These are phyloP conservation scores for Rhynchosporium graminicola DNA, from an alignment of 2,329 filamentous ascomycete species.

Conservation along the genomic window DNA sequence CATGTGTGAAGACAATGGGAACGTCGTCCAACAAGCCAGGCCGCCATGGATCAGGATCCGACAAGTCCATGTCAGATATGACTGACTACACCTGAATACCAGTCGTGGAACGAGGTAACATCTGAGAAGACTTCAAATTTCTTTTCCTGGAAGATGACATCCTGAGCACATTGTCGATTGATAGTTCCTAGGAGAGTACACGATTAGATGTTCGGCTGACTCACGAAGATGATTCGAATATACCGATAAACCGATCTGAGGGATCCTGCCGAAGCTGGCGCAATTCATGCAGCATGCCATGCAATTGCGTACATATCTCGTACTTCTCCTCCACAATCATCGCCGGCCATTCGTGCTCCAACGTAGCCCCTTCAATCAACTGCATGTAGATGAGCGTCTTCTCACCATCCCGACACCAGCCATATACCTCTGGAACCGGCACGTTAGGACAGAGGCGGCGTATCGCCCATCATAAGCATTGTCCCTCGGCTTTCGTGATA, in stretches of 20 bases:
- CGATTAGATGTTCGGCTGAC: background rate
- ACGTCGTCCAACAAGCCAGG: slow-evolving; percentile 7
- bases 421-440: slow-evolving; percentile 21
- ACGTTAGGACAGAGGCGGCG: slow-evolving; percentile 11
- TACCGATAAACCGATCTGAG: slow-evolving; percentile 16
- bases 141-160: slow-evolving; percentile 15
- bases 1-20: slow-evolving; percentile 21
- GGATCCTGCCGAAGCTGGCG: slow-evolving; percentile 16
- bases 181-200: slow-evolving; percentile 14
- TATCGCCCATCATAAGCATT: slow-evolving; percentile 15
- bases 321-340: slow-evolving; percentile 11
- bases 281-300: slow-evolving; percentile 9
- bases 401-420: slow-evolving; percentile 16
- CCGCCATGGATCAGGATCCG: slow-evolving; percentile 8
- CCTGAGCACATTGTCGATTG: slow-evolving; percentile 9
- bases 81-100: background rate
- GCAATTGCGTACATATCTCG: slow-evolving; percentile 12
- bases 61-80: background rate
- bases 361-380: slow-evolving; percentile 9
- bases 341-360: slow-evolving; percentile 14
- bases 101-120: slow-evolving; percentile 13
- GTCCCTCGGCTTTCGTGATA: slow-evolving; percentile 10
- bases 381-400: slow-evolving; percentile 23
- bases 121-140: background rate
- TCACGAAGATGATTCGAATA: slow-evolving; percentile 3